These are phyloP conservation scores for Penicillium hordei DNA, from an alignment of 2,329 filamentous ascomycete species.

Conservation along the genomic window DNA sequence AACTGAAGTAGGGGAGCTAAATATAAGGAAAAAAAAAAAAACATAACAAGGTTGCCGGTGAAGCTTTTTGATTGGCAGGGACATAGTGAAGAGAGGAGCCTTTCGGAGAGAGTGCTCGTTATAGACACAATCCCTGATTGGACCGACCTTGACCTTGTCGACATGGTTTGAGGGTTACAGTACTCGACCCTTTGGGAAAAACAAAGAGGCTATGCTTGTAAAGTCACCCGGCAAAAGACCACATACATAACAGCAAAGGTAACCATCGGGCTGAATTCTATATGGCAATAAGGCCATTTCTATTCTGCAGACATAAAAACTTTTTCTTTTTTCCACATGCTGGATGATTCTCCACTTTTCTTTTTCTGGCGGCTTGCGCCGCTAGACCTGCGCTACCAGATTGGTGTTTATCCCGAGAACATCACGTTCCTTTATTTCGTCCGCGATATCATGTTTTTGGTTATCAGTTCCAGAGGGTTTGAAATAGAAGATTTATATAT, in stretches of 20 bases:
- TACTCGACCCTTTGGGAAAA: neutral
- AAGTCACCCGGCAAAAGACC: neutral
- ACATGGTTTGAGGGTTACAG: conserved; percentile 7
- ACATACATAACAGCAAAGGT: neutral
- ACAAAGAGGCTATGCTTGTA: neutral
- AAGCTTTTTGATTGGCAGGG: conserved; percentile 7
- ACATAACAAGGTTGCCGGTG: neutral
- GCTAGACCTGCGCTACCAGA: conserved; percentile 13
- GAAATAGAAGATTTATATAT: neutral
- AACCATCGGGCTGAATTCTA: neutral
- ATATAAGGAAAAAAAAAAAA: neutral
- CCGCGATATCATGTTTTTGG: neutral
- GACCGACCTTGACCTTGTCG: neutral
- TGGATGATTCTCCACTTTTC: conserved; percentile 6
- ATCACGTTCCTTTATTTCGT: neutral
- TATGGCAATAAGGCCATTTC: neutral
- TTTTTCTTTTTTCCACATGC: neutral
- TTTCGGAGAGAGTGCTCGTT: conserved; percentile 8
- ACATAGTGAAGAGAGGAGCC: conserved; percentile 4
- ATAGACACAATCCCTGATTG: conserved; percentile 6
- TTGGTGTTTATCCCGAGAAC: conserved; percentile 19
- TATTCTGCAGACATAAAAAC: neutral
- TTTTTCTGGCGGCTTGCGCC: conserved; percentile 15
- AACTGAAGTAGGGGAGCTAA: conserved; percentile 2
- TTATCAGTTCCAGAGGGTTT: conserved; percentile 1